Percentiles rank a stretch among this genome's conserved stretches.
Conservation (phyloP, 768 basidiomycete species). For the Calocera cornea region DNA sequence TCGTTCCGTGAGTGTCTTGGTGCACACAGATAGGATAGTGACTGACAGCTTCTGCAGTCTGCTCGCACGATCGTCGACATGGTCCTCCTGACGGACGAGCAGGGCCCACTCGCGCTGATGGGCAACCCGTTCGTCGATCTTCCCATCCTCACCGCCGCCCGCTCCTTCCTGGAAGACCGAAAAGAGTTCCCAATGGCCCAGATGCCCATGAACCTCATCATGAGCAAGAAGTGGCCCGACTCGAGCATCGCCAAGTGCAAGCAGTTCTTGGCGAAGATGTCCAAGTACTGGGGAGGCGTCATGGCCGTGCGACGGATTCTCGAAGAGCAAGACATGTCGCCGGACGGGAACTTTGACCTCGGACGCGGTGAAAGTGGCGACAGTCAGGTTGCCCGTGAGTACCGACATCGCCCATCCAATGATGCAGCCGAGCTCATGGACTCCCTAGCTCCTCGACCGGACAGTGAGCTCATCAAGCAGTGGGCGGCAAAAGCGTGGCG, state of each 20-base stretch:
- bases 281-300: slow-evolving; percentile 15
- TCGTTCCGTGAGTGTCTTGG: slow-evolving; percentile 10
- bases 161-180: slow-evolving; percentile 13
- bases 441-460: slow-evolving; percentile 12
- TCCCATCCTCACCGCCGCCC: slow-evolving; percentile 14
- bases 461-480: slow-evolving; percentile 16
- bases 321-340: slow-evolving; percentile 12
- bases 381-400: slow-evolving; percentile 13
- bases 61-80: slow-evolving; percentile 15
- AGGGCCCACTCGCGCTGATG: slow-evolving; percentile 11
- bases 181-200: slow-evolving; percentile 8
- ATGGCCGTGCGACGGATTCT: slow-evolving; percentile 12
- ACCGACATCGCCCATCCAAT: background rate
- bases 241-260: slow-evolving; percentile 11
- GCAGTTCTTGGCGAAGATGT: slow-evolving; percentile 12
- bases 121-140: slow-evolving; percentile 15
- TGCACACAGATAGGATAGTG: background rate
- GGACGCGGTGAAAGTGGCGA: slow-evolving; percentile 14
- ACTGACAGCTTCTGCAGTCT: slow-evolving; percentile 4
- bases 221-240: slow-evolving; percentile 13
- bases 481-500: slow-evolving; percentile 15
- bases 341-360: slow-evolving; percentile 13
- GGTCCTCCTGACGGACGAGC: slow-evolving; percentile 12
- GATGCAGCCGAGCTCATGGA: background rate
- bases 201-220: slow-evolving; percentile 10